These are phyloP conservation scores for Pyrenula aspistea DNA, from an alignment of 495 filamentous ascomycete genomes.

Conservation along the genomic window DNA sequence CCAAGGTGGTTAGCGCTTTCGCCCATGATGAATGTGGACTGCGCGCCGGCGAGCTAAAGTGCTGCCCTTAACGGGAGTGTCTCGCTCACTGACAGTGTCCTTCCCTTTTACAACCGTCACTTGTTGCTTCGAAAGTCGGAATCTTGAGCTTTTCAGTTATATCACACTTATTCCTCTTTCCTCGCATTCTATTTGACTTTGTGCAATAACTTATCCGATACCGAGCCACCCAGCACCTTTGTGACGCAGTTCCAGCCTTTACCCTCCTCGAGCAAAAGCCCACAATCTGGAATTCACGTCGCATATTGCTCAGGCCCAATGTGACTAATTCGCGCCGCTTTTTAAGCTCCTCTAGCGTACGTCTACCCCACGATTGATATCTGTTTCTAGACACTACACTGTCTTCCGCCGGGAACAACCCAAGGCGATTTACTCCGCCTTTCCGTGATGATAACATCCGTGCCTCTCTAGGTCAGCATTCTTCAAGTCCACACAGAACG, in stretches of 20 bases:
- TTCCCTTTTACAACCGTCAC: not conserved
- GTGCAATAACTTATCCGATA: not conserved
- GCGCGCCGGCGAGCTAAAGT: not conserved
- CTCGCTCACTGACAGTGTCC: not conserved
- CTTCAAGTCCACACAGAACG: too few species aligned
- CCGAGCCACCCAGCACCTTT: not conserved
- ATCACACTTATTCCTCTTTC: too few species aligned
- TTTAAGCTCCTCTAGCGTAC: not conserved
- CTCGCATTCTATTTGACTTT: not conserved
- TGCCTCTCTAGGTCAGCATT: too few species aligned
- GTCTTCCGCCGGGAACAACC: too few species aligned
- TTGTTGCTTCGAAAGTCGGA: too few species aligned
- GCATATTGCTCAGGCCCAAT: not conserved
- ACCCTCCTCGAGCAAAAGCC: not conserved
- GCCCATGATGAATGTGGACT: not conserved
- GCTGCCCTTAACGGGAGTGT: not conserved
- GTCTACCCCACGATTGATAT: too few species aligned
- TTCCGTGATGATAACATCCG: too few species aligned
- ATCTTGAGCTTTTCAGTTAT: too few species aligned
- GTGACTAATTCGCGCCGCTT: not conserved
- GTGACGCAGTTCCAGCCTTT: not conserved
- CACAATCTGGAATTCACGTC: not conserved
- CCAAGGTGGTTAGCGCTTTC: not conserved
- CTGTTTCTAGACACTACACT: too few species aligned
- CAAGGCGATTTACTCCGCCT: too few species aligned